phyloP scores from a whole-genome alignment of 371 early-diverging fungal genomes.

The Actinomortierella wolfii region DNA sequence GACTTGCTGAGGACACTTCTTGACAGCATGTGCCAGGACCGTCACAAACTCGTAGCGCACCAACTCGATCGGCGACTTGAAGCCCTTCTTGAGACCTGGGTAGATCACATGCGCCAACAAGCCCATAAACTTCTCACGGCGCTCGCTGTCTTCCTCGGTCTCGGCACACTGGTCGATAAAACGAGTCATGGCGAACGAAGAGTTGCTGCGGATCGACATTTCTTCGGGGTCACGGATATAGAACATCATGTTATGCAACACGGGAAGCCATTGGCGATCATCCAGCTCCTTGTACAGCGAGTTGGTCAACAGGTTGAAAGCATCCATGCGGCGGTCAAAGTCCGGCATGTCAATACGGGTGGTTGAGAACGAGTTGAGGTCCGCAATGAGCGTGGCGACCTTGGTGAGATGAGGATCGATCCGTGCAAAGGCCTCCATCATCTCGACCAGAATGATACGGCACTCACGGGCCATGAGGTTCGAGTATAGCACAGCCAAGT shows the following conservation, averaged over 20 bases:
- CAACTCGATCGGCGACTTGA: constrained; percentile 60
- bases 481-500: constrained; percentile 66
- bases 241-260: constrained; percentile 86
- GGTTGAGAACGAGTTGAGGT: constrained; percentile 78
- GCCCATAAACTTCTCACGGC: constrained; percentile 48
- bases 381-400: constrained; percentile 64
- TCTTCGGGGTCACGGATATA: constrained; percentile 85
- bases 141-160: constrained; percentile 45
- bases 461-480: constrained; percentile 59
- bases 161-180: constrained; percentile 63
- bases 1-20: constrained; percentile 59
- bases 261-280: constrained; percentile 84
- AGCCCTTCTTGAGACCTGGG: constrained; percentile 78
- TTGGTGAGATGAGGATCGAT: constrained; percentile 59
- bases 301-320: constrained; percentile 74
- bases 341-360: constrained; percentile 88
- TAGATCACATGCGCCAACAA: constrained; percentile 68
- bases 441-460: constrained; percentile 60
- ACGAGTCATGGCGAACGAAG: constrained; percentile 70
- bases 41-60: constrained; percentile 76
- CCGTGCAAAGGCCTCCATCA: constrained; percentile 68
- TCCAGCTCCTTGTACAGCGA: constrained; percentile 62
- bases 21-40: constrained; percentile 67
- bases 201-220: constrained; percentile 84
- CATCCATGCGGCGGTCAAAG: constrained; percentile 80